phyloP scores from a whole-genome alignment of 2,329 filamentous ascomycete genomes.

The Penicillium thymicola region DNA sequence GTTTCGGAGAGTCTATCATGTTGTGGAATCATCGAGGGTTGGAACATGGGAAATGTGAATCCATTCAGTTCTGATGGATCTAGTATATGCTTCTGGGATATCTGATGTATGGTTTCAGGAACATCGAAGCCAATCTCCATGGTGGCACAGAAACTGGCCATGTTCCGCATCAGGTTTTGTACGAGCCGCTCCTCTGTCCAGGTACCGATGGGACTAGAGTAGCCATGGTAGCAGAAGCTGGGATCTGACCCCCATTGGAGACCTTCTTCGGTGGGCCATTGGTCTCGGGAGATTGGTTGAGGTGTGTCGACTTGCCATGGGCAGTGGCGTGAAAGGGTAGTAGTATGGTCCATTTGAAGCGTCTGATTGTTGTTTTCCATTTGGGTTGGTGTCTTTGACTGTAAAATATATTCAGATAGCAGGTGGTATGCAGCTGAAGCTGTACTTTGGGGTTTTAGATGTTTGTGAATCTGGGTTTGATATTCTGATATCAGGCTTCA shows the following conservation, averaged over 20 bases:
- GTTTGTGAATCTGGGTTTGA: background rate
- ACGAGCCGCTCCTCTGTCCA: slow-evolving; percentile 23
- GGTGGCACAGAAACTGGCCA: slow-evolving; percentile 13
- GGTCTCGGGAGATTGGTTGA: slow-evolving; percentile 2
- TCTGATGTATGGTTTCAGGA: background rate
- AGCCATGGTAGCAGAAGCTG: slow-evolving; percentile 24
- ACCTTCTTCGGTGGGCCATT: slow-evolving; percentile 10
- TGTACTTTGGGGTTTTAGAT: background rate
- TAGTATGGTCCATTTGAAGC: background rate
- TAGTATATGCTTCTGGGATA: background rate
- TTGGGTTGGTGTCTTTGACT: background rate
- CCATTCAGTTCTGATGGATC: slow-evolving; percentile 3
- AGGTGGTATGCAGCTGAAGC: background rate
- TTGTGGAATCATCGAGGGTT: background rate
- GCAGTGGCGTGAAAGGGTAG: background rate
- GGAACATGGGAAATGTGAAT: background rate
- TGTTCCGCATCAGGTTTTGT: slow-evolving; percentile 20
- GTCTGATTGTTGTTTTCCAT: background rate
- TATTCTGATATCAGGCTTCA: background rate
- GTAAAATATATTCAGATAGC: no score
- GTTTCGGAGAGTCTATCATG: background rate
- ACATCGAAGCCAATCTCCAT: slow-evolving; percentile 11
- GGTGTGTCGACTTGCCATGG: background rate
- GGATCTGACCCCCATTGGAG: slow-evolving; percentile 24
- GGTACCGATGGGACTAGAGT: slow-evolving; percentile 18